Conservation (phyloP, 768 basidiomycete genomes). For the Agaricus blazei region DNA sequence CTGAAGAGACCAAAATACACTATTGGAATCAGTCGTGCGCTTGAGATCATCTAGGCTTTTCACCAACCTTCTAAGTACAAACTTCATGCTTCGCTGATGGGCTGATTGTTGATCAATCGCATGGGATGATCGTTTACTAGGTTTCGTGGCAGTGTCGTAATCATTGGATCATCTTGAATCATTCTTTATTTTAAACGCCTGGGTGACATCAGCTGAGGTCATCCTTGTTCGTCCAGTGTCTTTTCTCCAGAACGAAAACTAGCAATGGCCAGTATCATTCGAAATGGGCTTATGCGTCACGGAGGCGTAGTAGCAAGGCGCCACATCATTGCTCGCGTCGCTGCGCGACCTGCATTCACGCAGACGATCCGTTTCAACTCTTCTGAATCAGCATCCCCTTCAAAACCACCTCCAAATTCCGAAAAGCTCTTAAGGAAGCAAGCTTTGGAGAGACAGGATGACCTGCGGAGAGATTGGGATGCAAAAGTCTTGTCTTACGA, state of each 20-base stretch:
- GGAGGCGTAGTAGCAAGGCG: background rate
- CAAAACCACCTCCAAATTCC: conserved; percentile 21
- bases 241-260: background rate
- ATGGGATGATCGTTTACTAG: too few relatives aligned
- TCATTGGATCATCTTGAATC: background rate
- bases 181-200: background rate
- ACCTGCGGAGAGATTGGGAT: conserved; percentile 70
- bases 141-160: too few relatives aligned
- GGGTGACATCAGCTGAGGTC: background rate
- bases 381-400: conserved; percentile 16
- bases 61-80: too few relatives aligned
- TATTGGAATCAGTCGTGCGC: too few relatives aligned
- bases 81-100: too few relatives aligned
- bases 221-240: background rate
- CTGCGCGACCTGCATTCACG: conserved; percentile 7
- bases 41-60: too few relatives aligned
- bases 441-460: conserved; percentile 29
- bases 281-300: conserved; percentile 1
- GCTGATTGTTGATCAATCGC: too few relatives aligned
- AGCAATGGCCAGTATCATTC: conserved; percentile 4
- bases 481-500: conserved; percentile 70
- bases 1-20: too few relatives aligned
- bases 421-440: conserved; percentile 29
- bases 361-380: conserved; percentile 27
- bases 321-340: conserved; percentile 2